A percentile compares a stretch with the other conserved stretches of the same genome.
Evolutionary conservation across 306 rosid species (phyloP).

Genomic region (Dicorynia guianensis): DNA sequence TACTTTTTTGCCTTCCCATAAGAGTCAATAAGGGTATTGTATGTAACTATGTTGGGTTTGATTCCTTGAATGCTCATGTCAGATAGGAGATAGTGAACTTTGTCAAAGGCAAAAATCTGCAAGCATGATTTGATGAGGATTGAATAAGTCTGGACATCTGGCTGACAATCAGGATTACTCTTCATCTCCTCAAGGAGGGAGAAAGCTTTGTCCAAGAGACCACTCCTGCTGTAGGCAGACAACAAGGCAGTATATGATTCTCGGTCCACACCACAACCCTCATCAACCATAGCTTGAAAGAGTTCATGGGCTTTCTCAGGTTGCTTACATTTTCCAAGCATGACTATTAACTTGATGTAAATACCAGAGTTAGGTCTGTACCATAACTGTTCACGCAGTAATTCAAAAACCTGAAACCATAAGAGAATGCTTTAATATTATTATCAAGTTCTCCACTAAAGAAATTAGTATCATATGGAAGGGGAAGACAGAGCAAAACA

Average conservation of each 20-base stretch:
- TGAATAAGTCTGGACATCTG: constrained; percentile 91
- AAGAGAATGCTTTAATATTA: constrained; percentile 32
- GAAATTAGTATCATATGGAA: constrained; percentile 11
- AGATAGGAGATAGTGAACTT: constrained; percentile 72
- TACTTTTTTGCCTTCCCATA: constrained; percentile 93
- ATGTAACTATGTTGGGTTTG: constrained; percentile 85
- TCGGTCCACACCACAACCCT: constrained; percentile 70
- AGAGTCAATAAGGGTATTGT: constrained; percentile 85
- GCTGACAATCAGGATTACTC: constrained; percentile 71
- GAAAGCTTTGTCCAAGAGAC: constrained; percentile 82
- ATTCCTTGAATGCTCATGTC: constrained; percentile 77
- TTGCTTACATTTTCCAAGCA: constrained; percentile 97
- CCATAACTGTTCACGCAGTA: constrained; percentile 89
- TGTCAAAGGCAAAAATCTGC: constrained; percentile 74
- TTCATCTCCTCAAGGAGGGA: constrained; percentile 81
- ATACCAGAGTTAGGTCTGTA: constrained; percentile 77
- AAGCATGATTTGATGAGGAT: constrained; percentile 90
- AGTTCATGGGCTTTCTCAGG: constrained; percentile 82
- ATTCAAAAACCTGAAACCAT: constrained; percentile 79
- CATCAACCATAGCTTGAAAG: constrained; percentile 84
- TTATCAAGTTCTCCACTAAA: constrained; percentile 13
- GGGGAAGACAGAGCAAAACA: neutral
- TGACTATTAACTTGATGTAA: constrained; percentile 83
- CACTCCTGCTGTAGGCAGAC: constrained; percentile 90
- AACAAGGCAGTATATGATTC: constrained; percentile 89